Evolutionary conservation across 2,329 filamentous ascomycete species (phyloP).

Genomic region (Trichoderma harzianum): DNA sequence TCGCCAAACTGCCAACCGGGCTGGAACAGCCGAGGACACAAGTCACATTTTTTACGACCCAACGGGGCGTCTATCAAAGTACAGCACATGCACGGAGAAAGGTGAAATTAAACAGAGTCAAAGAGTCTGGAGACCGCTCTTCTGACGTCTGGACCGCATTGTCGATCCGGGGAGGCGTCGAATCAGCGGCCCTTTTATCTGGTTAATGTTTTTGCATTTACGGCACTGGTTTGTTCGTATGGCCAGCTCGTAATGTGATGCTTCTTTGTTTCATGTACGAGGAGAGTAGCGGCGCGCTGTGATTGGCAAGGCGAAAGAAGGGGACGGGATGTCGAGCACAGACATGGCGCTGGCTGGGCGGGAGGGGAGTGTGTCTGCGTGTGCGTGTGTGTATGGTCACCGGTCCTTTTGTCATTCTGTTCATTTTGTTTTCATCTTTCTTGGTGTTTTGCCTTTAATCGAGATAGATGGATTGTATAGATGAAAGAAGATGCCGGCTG

Average conservation of each 20-base stretch:
- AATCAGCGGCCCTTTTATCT: neutral
- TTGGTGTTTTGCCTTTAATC: neutral
- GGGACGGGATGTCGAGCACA: neutral
- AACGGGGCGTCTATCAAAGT: neutral
- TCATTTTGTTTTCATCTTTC: neutral
- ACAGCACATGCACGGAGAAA: neutral
- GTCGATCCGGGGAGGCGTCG: neutral
- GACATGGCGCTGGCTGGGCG: neutral
- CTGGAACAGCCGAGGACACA: neutral
- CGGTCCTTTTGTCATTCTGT: neutral
- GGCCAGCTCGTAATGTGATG: neutral
- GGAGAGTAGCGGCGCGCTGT: neutral
- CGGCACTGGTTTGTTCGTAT: neutral
- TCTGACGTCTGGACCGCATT: slow-evolving; percentile 1
- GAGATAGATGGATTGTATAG: neutral
- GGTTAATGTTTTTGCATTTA: neutral
- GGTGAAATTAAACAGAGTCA: neutral
- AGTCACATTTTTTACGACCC: neutral
- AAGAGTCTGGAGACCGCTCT: neutral
- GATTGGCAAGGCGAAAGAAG: neutral
- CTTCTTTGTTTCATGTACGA: neutral
- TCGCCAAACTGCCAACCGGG: neutral
- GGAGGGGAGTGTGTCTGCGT: neutral
- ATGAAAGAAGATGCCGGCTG: neutral
- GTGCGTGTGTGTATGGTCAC: neutral